A percentile compares a stretch with the other conserved stretches of the same genome.
phyloP scores from a whole-genome alignment of 345 rosid genomes.

The Erucastrum elatum region DNA sequence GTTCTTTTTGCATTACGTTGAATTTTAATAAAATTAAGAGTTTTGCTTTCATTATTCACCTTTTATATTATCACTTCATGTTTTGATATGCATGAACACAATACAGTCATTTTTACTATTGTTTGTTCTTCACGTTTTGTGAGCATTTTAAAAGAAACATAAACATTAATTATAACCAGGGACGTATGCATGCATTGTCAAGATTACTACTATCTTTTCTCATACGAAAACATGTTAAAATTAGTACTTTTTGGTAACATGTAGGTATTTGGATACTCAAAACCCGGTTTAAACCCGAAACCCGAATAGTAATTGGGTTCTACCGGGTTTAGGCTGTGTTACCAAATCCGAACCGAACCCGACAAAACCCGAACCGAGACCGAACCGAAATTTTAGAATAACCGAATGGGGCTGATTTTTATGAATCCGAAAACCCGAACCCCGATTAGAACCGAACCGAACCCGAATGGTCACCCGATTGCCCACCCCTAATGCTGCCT shows the following conservation, averaged over 20 bases:
- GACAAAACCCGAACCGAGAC: background rate
- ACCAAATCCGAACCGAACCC: background rate
- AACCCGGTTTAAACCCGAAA: background rate
- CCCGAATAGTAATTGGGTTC: background rate
- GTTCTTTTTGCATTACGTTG: background rate
- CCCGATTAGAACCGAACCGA: background rate
- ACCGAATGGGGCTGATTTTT: background rate
- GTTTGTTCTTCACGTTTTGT: background rate
- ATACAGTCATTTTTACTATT: background rate
- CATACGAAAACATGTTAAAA: background rate
- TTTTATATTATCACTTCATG: background rate
- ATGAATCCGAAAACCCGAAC: background rate
- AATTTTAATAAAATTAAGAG: background rate
- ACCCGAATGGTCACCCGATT: background rate
- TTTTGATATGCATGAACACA: background rate
- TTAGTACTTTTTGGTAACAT: background rate
- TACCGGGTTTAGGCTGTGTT: background rate
- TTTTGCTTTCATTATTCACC: background rate
- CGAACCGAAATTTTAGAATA: background rate
- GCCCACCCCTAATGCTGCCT: background rate
- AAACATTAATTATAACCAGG: background rate
- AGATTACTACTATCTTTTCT: background rate
- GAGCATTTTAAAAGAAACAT: background rate
- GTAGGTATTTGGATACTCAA: background rate
- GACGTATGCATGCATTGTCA: background rate